Evolutionary conservation across 129 eudicot genomes (phyloP).

Genomic region (Lactuca saligna): DNA sequence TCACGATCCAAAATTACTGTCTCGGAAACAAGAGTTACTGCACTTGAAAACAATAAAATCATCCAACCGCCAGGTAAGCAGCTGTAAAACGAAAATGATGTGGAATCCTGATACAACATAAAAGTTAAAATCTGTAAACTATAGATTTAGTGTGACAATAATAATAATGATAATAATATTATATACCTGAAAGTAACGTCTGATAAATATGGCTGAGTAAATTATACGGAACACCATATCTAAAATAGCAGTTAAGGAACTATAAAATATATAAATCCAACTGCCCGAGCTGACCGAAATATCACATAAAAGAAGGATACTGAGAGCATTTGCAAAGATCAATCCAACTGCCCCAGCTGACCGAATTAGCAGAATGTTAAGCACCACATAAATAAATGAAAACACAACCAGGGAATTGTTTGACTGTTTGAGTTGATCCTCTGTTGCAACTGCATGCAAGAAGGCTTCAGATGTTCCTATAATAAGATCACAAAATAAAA

Average conservation of each 20-base stretch:
- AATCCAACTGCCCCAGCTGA: slow-evolving; percentile 94
- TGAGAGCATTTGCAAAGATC: slow-evolving; percentile 85
- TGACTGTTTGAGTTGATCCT: slow-evolving; percentile 74
- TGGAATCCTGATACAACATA: slow-evolving; percentile 50
- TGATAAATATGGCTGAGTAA: slow-evolving; percentile 83
- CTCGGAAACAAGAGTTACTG: slow-evolving; percentile 65
- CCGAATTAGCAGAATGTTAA: slow-evolving; percentile 72
- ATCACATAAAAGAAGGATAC: slow-evolving; percentile 64
- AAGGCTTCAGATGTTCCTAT: slow-evolving; percentile 98
- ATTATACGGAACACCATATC: slow-evolving; percentile 86
- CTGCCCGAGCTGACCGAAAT: neutral
- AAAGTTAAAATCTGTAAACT: slow-evolving; percentile 11
- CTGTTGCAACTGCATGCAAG: slow-evolving; percentile 92
- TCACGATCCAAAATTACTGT: slow-evolving; percentile 58
- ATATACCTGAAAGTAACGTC: slow-evolving; percentile 77
- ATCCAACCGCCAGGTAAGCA: slow-evolving; percentile 89
- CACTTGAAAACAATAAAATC: slow-evolving; percentile 59
- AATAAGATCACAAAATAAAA: slow-evolving; percentile 10
- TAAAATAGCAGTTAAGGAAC: slow-evolving; percentile 61
- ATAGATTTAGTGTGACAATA: neutral
- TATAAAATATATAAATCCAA: neutral
- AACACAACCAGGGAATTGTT: slow-evolving; percentile 74
- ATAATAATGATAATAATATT: neutral
- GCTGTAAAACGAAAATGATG: slow-evolving; percentile 69
- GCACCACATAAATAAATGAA: slow-evolving; percentile 63